These are phyloP conservation scores for Coelastrella sp. DNA, from an alignment of 139 green algal genomes.

Conservation along the genomic window DNA sequence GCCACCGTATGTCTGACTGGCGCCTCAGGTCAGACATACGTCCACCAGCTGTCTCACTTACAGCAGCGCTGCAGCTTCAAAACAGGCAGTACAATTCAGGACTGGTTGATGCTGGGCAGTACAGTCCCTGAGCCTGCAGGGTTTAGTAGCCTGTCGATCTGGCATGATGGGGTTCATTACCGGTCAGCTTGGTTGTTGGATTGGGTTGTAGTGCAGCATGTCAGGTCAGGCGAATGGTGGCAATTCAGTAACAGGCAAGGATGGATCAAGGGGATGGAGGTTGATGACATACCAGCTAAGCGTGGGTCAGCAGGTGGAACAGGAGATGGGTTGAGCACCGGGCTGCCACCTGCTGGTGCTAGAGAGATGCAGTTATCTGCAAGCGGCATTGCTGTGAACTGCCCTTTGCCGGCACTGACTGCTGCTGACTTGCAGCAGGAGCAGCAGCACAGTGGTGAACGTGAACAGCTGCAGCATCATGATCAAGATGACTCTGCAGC, in stretches of 20 bases:
- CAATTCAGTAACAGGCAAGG: neutral
- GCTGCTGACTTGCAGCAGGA: constrained; percentile 5
- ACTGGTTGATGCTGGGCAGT: constrained; percentile 17
- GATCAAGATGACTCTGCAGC: neutral
- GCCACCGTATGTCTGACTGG: neutral
- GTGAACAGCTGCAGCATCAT: neutral
- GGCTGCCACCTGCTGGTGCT: no score
- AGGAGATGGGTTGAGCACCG: neutral
- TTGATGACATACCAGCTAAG: neutral
- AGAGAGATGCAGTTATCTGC: neutral
- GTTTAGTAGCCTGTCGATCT: neutral
- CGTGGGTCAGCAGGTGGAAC: neutral
- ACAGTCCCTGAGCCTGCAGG: neutral
- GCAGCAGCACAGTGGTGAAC: neutral
- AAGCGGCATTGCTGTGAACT: neutral
- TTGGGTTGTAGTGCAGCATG: constrained; percentile 31
- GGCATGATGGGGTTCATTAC: constrained; percentile 15
- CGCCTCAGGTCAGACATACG: neutral
- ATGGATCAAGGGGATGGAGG: neutral
- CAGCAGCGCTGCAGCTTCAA: constrained; percentile 11
- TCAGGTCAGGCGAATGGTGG: constrained; percentile 23
- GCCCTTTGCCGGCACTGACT: neutral
- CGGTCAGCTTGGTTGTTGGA: constrained; percentile 30
- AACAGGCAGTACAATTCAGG: constrained; percentile 6
- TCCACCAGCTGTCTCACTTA: neutral